phyloP scores from a whole-genome alignment of 2,329 filamentous ascomycete species.

The Ascocoryne sarcoides region DNA sequence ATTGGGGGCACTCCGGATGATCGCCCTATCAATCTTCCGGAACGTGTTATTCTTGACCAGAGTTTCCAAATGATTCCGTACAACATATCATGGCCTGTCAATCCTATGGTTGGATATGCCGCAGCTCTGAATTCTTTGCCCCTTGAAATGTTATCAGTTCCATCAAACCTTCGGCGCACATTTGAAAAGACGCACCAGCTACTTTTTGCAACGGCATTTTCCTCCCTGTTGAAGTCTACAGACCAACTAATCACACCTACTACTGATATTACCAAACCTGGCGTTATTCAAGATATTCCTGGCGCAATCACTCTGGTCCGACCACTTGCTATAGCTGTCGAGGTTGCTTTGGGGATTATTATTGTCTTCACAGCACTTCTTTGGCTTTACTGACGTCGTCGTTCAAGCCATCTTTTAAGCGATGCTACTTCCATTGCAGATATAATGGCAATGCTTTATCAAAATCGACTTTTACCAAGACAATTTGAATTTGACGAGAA shows the following conservation, averaged over 20 bases:
- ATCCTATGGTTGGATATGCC: conserved; percentile 32
- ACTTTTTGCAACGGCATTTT: conserved; percentile 31
- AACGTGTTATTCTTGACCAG: conserved; percentile 16
- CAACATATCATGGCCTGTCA: conserved; percentile 19
- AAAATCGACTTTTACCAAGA: too few relatives aligned
- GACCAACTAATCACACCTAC: neutral
- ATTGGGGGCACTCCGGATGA: conserved; percentile 13
- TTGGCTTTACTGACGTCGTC: conserved; percentile 13
- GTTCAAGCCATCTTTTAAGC: conserved; percentile 14
- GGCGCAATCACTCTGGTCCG: conserved; percentile 18
- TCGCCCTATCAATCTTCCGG: conserved; percentile 10
- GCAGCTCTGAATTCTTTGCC: conserved; percentile 24
- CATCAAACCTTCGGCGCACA: conserved; percentile 24
- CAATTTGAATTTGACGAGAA: too few relatives aligned
- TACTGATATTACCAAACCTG: conserved; percentile 1
- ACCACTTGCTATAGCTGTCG: conserved; percentile 22
- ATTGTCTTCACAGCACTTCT: conserved; percentile 11
- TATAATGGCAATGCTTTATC: too few relatives aligned
- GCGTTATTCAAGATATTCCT: neutral
- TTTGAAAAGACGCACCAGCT: conserved; percentile 35
- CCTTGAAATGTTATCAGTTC: conserved; percentile 29
- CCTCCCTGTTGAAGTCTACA: conserved; percentile 9
- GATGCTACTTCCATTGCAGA: conserved; percentile 26
- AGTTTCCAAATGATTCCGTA: conserved; percentile 13
- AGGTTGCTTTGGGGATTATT: conserved; percentile 19